Evolutionary conservation across 306 rosid genomes (phyloP).

Genomic region (Mimosa pudica): DNA sequence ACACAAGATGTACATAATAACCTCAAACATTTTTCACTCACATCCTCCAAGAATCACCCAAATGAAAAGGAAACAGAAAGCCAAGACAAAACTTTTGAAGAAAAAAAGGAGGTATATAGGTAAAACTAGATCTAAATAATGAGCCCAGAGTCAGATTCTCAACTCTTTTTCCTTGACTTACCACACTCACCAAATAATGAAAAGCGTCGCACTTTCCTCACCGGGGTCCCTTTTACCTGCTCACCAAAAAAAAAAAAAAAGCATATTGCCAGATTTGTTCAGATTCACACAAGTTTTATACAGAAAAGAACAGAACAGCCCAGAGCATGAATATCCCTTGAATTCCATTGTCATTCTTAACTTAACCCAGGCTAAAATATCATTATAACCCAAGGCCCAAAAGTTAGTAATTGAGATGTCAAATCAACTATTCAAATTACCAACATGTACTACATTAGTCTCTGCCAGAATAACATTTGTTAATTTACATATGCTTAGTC

Average conservation of each 20-base stretch:
- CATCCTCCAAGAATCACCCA: constrained; percentile 71
- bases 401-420: neutral
- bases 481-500: neutral
- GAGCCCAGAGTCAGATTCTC: constrained; percentile 39
- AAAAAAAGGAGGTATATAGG: constrained; percentile 13
- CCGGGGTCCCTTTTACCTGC: constrained; percentile 67
- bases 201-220: constrained; percentile 57
- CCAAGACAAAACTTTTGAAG: constrained; percentile 26
- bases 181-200: constrained; percentile 81
- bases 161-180: constrained; percentile 58
- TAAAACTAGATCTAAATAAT: constrained; percentile 29
- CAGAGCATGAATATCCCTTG: neutral
- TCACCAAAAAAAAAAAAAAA: constrained; percentile 7
- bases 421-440: neutral
- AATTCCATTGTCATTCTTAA: neutral
- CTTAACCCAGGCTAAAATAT: neutral
- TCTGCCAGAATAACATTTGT: neutral
- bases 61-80: constrained; percentile 28
- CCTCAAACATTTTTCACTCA: constrained; percentile 61
- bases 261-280: constrained; percentile 14
- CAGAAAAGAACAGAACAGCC: neutral
- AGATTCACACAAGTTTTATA: constrained; percentile 9
- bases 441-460: neutral
- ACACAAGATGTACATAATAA: constrained; percentile 39
- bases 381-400: neutral